Conservation (phyloP, 371 early-diverging fungal species). For the Actinomortierella ambigua region DNA sequence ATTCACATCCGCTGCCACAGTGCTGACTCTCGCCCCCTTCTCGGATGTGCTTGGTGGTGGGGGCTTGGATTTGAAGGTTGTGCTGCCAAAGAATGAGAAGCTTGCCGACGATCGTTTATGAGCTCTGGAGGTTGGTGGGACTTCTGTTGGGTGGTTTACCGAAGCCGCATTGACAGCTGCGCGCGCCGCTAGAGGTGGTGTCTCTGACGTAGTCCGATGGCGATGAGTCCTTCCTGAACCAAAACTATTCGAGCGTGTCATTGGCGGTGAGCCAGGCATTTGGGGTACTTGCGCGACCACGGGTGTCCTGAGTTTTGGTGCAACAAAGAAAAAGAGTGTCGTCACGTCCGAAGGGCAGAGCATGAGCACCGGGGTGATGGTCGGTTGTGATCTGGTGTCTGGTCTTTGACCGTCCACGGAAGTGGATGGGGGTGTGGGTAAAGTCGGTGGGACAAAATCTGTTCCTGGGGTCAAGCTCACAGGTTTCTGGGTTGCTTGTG, state of each 20-base stretch:
- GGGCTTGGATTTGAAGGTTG: constrained; percentile 39
- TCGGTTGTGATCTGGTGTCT: neutral
- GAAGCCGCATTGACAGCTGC: constrained; percentile 16
- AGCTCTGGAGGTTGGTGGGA: constrained; percentile 3
- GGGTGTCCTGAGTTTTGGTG: constrained; percentile 25
- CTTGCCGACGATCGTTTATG: constrained; percentile 35
- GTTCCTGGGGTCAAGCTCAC: no score
- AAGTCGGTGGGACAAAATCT: no score
- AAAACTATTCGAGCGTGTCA: constrained; percentile 43
- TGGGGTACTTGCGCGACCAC: constrained; percentile 2
- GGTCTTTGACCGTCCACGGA: no score
- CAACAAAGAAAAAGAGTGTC: constrained; percentile 41
- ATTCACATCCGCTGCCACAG: neutral
- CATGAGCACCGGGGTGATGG: constrained; percentile 29
- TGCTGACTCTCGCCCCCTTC: constrained; percentile 13
- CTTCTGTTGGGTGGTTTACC: neutral
- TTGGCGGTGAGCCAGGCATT: constrained; percentile 7
- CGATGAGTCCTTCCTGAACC: constrained; percentile 22
- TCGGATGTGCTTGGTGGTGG: constrained; percentile 26
- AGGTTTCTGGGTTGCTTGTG: neutral
- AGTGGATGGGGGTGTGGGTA: no score
- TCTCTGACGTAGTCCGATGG: constrained; percentile 40
- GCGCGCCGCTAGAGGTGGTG: constrained; percentile 28
- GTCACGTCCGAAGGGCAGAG: constrained; percentile 46
- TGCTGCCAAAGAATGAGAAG: constrained; percentile 31